These are phyloP conservation scores for Alternaria longipes DNA, from an alignment of 2,329 filamentous ascomycete species.

Conservation along the genomic window DNA sequence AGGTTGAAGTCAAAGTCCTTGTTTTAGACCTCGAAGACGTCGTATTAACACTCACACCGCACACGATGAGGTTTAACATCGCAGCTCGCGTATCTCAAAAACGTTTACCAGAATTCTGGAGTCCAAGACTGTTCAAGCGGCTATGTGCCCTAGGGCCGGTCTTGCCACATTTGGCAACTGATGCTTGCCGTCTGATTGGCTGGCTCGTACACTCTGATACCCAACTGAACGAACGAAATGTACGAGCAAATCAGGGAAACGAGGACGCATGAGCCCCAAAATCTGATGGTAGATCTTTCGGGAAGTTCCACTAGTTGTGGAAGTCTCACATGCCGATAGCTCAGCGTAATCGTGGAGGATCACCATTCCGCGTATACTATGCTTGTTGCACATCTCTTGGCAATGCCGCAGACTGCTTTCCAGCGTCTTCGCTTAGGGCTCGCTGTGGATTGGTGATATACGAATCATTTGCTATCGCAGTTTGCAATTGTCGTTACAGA, in stretches of 20 bases:
- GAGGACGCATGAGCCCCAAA: background rate
- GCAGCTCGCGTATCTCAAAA: background rate
- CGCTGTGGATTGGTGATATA: background rate
- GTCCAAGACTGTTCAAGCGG: background rate
- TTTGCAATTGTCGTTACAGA: constrained; percentile 1
- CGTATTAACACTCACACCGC: background rate
- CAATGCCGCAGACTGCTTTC: background rate
- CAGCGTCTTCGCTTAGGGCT: constrained; percentile 12
- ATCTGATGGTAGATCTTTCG: background rate
- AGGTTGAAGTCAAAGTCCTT: background rate
- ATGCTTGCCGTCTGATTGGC: constrained; percentile 10
- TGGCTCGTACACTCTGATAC: constrained; percentile 10
- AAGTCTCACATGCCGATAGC: background rate
- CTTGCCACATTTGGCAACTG: background rate
- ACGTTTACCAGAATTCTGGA: background rate
- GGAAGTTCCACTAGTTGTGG: background rate
- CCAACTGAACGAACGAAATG: background rate
- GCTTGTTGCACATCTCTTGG: background rate
- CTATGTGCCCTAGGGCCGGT: background rate
- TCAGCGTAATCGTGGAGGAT: background rate
- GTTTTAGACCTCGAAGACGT: background rate
- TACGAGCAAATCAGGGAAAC: constrained; percentile 1
- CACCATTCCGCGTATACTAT: background rate
- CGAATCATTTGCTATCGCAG: background rate
- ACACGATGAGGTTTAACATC: background rate